phyloP scores from a whole-genome alignment of 2,329 filamentous ascomycete genomes.

The Aspergillus niger region DNA sequence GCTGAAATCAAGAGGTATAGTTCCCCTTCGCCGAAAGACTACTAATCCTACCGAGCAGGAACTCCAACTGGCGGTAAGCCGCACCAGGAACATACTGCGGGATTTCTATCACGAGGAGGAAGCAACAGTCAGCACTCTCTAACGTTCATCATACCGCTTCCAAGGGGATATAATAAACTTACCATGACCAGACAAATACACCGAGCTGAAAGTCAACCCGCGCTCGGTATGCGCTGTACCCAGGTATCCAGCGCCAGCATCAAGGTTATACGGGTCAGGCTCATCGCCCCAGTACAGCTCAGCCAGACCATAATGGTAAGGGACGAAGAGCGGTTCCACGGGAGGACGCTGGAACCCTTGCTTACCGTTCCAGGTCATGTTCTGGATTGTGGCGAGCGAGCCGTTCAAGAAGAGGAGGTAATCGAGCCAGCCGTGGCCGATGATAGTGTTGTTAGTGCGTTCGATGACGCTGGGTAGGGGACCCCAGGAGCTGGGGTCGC shows the following conservation, averaged over 20 bases:
- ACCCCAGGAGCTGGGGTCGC: conserved; percentile 34
- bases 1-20: conserved; percentile 12
- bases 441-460: conserved; percentile 69
- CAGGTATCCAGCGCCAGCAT: conserved; percentile 65
- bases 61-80: conserved; percentile 72
- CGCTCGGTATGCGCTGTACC: conserved; percentile 73
- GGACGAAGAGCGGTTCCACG: conserved; percentile 67
- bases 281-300: conserved; percentile 40
- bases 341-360: conserved; percentile 69
- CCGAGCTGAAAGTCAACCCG: conserved; percentile 69
- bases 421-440: conserved; percentile 72
- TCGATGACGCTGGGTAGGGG: conserved; percentile 71
- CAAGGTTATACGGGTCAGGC: conserved; percentile 40
- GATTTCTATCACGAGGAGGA: conserved; percentile 32
- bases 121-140: background rate
- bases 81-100: conserved; percentile 69
- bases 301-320: conserved; percentile 53
- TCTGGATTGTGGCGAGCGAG: conserved; percentile 71
- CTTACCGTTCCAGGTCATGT: conserved; percentile 75
- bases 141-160: background rate
- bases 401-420: conserved; percentile 69
- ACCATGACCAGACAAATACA: conserved; percentile 66
- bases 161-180: background rate
- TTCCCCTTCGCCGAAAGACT: conserved; percentile 8
- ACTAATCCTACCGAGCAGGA: conserved; percentile 68